Conservation (phyloP, 768 basidiomycete species). For the Agrocybe praecox region DNA sequence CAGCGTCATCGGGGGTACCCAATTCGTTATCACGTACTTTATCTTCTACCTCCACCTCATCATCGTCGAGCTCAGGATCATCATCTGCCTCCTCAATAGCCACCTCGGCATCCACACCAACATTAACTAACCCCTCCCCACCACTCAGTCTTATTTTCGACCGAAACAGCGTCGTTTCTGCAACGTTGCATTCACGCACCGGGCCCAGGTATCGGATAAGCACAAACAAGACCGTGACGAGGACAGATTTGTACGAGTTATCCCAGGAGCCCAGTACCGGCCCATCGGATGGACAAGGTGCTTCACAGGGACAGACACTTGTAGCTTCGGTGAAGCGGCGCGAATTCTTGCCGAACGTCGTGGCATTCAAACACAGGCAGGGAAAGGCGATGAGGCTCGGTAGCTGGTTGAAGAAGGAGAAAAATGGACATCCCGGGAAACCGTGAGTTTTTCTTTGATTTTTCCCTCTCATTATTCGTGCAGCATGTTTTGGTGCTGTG, state of each 20-base stretch:
- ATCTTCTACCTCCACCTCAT: constrained; percentile 1
- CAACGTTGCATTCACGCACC: constrained; percentile 10
- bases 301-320: constrained; percentile 1
- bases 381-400: constrained; percentile 12
- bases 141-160: constrained; percentile 16
- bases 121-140: constrained; percentile 15
- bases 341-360: constrained; percentile 18
- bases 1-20: neutral
- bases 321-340: constrained; percentile 19
- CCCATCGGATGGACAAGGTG: neutral
- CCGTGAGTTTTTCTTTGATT: constrained; percentile 7
- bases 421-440: constrained; percentile 1
- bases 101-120: constrained; percentile 14
- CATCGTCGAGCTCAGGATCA: neutral
- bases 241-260: constrained; percentile 18
- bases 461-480: neutral
- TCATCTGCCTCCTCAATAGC: neutral
- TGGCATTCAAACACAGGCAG: constrained; percentile 18
- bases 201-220: constrained; percentile 14
- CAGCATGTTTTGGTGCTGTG: neutral
- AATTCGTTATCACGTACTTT: neutral
- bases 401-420: constrained; percentile 17
- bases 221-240: constrained; percentile 12
- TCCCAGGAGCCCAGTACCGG: neutral
- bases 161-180: constrained; percentile 16